A percentile compares a stretch with the other conserved stretches of the same genome.
phyloP scores from a whole-genome alignment of 1,284 basidiomycete species.

The Trametes pubescens region DNA sequence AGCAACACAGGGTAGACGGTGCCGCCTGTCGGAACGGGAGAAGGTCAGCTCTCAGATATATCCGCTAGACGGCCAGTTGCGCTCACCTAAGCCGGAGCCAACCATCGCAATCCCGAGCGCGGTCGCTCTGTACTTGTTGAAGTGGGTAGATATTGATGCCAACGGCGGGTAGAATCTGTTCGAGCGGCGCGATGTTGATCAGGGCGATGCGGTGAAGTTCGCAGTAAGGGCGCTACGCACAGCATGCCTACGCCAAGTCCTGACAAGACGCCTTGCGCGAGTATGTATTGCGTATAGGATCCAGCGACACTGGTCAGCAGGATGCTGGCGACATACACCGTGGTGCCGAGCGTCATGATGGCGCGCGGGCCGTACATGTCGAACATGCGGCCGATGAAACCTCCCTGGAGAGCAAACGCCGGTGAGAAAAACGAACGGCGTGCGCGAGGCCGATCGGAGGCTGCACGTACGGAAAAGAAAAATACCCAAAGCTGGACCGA shows the following conservation, averaged over 20 bases:
- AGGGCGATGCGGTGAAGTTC: conserved; percentile 7
- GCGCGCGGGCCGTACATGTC: conserved; percentile 46
- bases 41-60: conserved; percentile 6
- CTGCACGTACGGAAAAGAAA: conserved; percentile 47
- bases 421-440: not conserved
- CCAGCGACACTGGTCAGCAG: conserved; percentile 48
- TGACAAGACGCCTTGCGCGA: conserved; percentile 48
- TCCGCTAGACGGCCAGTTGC: not conserved
- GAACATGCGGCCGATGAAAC: conserved; percentile 45
- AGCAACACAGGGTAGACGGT: conserved; percentile 74
- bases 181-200: conserved; percentile 7
- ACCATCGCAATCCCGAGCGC: conserved; percentile 58
- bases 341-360: conserved; percentile 45
- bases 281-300: conserved; percentile 46
- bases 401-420: conserved; percentile 35
- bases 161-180: conserved; percentile 43
- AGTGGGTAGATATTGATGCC: conserved; percentile 53
- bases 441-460: conserved; percentile 7
- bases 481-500: conserved; percentile 53
- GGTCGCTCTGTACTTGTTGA: conserved; percentile 63
- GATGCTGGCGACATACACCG: conserved; percentile 45
- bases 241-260: conserved; percentile 48
- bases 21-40: conserved; percentile 53
- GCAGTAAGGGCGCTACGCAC: conserved; percentile 37
- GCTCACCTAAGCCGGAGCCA: conserved; percentile 44